A percentile compares a stretch with the other conserved stretches of the same genome.
phyloP scores from a whole-genome alignment of 371 early-diverging fungal genomes.

The Apophysomyces ossiformis region DNA sequence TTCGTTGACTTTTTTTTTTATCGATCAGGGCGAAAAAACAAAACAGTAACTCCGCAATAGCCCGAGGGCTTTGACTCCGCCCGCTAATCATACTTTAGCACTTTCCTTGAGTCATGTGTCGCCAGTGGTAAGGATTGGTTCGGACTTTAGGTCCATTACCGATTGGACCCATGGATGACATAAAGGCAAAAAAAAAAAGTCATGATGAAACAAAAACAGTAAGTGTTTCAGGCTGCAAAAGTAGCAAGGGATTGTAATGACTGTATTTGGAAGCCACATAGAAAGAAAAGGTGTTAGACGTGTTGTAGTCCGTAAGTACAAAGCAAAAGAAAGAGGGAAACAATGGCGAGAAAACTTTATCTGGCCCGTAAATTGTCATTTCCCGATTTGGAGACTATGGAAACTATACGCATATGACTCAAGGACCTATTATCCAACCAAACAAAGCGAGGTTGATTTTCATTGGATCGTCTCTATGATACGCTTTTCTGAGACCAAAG shows the following conservation, averaged over 20 bases:
- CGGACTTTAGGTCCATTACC: neutral
- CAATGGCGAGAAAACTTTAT: slow-evolving; percentile 7
- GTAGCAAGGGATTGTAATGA: no score
- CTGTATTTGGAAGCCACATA: no score
- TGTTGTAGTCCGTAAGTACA: neutral
- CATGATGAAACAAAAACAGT: no score
- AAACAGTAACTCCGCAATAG: neutral
- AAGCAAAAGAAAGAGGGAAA: neutral
- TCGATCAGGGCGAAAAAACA: slow-evolving; percentile 1
- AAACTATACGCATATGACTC: slow-evolving; percentile 8
- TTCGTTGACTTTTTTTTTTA: neutral
- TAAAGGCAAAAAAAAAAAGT: no score
- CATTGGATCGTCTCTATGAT: slow-evolving; percentile 1
- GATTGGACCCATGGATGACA: no score
- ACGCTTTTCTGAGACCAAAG: neutral
- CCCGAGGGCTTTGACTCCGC: neutral
- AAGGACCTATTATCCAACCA: slow-evolving; percentile 10
- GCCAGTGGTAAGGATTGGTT: slow-evolving; percentile 3
- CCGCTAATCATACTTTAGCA: neutral
- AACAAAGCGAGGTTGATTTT: slow-evolving; percentile 7
- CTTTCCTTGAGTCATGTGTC: slow-evolving; percentile 7
- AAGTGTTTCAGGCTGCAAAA: no score
- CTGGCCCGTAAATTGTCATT: neutral
- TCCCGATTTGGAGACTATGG: slow-evolving; percentile 8
- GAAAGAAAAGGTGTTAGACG: no score